These are phyloP conservation scores for Colletotrichum tofieldiae DNA, from an alignment of 2,329 filamentous ascomycete genomes.

Conservation along the genomic window DNA sequence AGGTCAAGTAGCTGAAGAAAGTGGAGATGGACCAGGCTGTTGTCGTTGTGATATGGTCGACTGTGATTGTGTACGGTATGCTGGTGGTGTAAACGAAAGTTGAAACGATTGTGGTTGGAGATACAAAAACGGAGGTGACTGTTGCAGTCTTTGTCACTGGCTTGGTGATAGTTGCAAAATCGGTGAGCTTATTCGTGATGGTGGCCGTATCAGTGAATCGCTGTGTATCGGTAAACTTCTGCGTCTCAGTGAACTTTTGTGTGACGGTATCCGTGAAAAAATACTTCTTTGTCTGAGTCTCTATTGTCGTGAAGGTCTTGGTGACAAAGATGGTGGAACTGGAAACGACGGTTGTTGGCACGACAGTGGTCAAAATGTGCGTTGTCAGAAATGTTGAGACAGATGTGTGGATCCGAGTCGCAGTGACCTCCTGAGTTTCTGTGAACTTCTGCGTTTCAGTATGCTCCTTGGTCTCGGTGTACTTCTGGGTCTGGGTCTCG, in stretches of 20 bases:
- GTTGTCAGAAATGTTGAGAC: constrained; percentile 38
- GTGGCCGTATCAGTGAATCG: constrained; percentile 19
- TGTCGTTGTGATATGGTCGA: constrained; percentile 37
- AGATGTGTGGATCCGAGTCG: constrained; percentile 32
- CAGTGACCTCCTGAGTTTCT: constrained; percentile 23
- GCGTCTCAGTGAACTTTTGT: constrained; percentile 25
- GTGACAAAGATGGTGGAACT: constrained; percentile 29
- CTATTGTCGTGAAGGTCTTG: constrained; percentile 33
- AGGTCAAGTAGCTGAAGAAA: constrained; percentile 12
- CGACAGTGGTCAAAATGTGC: constrained; percentile 22
- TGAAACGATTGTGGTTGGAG: constrained; percentile 36
- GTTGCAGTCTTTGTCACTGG: constrained; percentile 40
- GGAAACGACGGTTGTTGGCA: constrained; percentile 40
- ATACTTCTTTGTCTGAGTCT: constrained; percentile 31
- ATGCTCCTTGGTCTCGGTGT: constrained; percentile 30
- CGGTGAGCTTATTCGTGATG: background rate
- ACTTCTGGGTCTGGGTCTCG: constrained; percentile 22
- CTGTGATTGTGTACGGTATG: constrained; percentile 38
- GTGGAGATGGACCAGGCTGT: constrained; percentile 34
- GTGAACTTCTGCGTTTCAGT: constrained; percentile 9
- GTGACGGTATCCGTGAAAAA: constrained; percentile 38
- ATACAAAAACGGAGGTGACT: constrained; percentile 20
- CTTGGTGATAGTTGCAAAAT: constrained; percentile 33
- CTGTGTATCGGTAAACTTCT: constrained; percentile 23
- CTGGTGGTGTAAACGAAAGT: constrained; percentile 41